phyloP scores from a whole-genome alignment of 805 yeast genomes.

The Lachancea sp. region DNA sequence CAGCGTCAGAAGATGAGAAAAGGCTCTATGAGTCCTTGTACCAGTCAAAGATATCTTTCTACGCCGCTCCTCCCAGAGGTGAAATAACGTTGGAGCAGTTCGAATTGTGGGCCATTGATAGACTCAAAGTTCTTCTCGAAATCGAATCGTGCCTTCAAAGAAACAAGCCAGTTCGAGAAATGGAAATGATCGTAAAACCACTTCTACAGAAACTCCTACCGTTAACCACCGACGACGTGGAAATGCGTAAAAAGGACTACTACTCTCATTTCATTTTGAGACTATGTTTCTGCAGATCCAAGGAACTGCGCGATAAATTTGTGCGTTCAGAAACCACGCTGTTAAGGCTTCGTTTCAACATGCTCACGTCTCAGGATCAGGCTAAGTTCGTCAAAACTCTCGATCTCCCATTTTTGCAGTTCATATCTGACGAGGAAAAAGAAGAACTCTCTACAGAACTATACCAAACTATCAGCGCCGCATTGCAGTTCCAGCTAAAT shows the following conservation, averaged over 20 bases:
- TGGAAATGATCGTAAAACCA: conserved; percentile 59
- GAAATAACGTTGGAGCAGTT: conserved; percentile 91
- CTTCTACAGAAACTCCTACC: conserved; percentile 61
- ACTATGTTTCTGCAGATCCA: conserved; percentile 81
- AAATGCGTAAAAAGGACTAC: conserved; percentile 81
- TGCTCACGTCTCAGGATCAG: conserved; percentile 61
- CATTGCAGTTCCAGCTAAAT: conserved; percentile 31
- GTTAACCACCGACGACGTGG: conserved; percentile 34
- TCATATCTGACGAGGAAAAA: conserved; percentile 59
- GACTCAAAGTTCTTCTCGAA: conserved; percentile 76
- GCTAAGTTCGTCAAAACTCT: conserved; percentile 58
- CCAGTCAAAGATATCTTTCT: conserved; percentile 64
- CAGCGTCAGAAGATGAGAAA: conserved; percentile 28
- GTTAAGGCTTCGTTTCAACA: conserved; percentile 65
- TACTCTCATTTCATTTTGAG: conserved; percentile 86
- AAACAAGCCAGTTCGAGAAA: conserved; percentile 57
- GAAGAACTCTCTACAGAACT: conserved; percentile 41
- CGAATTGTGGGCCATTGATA: conserved; percentile 92
- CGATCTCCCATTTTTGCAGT: conserved; percentile 61
- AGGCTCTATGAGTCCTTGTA: conserved; percentile 37
- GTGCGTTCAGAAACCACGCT: conserved; percentile 67
- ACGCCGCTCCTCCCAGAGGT: conserved; percentile 66
- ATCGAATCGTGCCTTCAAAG: conserved; percentile 70
- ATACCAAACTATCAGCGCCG: conserved; percentile 46
- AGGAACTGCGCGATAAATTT: conserved; percentile 76